Base-by-base conservation (phyloP, 208 protist species). In the Trypanosoma melophagium region DNA sequence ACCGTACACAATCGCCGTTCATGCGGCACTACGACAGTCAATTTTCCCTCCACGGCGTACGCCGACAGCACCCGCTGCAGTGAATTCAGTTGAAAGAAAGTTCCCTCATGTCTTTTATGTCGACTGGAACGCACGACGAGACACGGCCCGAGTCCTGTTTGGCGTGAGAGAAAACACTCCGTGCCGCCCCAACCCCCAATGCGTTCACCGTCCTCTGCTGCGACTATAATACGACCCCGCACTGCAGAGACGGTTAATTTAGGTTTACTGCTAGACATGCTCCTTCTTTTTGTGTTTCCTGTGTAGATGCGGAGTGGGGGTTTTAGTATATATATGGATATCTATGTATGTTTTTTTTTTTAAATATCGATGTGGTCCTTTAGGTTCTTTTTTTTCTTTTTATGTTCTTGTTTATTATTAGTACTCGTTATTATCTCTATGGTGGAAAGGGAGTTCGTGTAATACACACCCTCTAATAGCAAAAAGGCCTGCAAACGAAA, bases 151-250 rank as follows among this genome's bases (percentile, higher is more conserved):
- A 90, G 51, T 3, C 77, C 79, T 12, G 57, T 66, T 69, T 95
- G 81, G 9, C 74, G 60, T 2, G 84, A 91, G 54, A 95, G 85
- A 69, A 90, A 95, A 74, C 89, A 95, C 60, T 92, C 86, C 1
- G 89, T 93, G 28, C 89, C 89, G 35, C 89, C 89, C 84, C 86
- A 95, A 62, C 83, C 80, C 4, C 86, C 86, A 40, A 95, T 77
- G 10, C 84, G 79, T 71, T 81, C 85, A 21, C 86, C 89, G 19
- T 88, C 77, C 19, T 84, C 83, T 10, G 71, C 65, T 45, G 66
- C 71, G 19, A 91, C 84, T 17, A 78, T 49, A 41, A 95, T 87
- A 10, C 64, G 77, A 41, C 89, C 89, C 19, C 72, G 79, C 12
- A 95, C 89, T 1, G 76, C 66, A 25, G 72, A 81, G 38, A 81